phyloP scores from a whole-genome alignment of 2,329 filamentous ascomycete genomes.

The Dothideomycetidae sp. region DNA sequence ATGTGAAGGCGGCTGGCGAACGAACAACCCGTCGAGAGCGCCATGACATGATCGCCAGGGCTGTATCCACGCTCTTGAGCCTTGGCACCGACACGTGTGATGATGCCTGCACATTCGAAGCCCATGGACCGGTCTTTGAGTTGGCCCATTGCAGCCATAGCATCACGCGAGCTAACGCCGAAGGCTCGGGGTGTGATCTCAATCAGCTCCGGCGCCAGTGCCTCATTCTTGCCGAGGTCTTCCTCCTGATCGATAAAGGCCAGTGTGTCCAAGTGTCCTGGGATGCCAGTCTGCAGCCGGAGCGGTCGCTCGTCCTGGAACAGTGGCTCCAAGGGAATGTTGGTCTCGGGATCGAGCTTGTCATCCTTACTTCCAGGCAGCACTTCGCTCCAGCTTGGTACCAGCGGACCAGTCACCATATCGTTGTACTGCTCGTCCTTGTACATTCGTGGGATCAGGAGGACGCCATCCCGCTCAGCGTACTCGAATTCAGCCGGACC shows the following conservation, averaged over 20 bases:
- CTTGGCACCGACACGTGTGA: conserved; percentile 18
- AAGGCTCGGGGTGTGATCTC: conserved; percentile 24
- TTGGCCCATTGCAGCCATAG: conserved; percentile 28
- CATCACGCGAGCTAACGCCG: conserved; percentile 35
- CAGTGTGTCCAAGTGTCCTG: background rate
- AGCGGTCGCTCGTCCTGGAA: too few species aligned
- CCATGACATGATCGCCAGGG: background rate
- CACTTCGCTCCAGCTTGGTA: too few species aligned
- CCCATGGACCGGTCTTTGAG: conserved; percentile 20
- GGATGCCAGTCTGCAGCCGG: too few species aligned
- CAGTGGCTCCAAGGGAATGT: too few species aligned
- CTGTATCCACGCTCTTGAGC: background rate
- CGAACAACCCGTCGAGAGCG: background rate
- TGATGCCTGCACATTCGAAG: conserved; percentile 23
- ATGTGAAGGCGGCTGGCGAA: background rate
- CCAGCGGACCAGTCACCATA: too few species aligned
- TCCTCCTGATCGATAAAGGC: background rate
- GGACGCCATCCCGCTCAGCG: too few species aligned
- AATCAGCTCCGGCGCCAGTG: conserved; percentile 16
- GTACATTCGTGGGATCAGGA: too few species aligned
- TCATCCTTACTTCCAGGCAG: too few species aligned
- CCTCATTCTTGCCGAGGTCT: background rate
- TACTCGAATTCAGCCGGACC: too few species aligned
- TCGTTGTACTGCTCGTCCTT: too few species aligned
- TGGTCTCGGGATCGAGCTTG: too few species aligned